Evolutionary conservation across 2,329 filamentous ascomycete species (phyloP), one percentile per base, ranked within the genome.

Genomic region (Teratosphaeria destructans): DNA sequence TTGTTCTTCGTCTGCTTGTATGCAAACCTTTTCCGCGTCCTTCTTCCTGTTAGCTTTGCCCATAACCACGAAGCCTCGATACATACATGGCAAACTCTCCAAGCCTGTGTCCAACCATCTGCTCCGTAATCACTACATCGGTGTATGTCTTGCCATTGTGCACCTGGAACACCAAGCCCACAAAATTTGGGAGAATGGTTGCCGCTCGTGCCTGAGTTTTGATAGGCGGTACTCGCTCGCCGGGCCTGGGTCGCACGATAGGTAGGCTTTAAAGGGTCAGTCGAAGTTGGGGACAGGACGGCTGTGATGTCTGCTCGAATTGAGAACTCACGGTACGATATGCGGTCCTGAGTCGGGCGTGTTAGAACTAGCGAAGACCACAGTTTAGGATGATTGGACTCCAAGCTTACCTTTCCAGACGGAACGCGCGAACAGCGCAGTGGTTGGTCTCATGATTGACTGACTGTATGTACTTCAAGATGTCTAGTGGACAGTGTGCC

Each of bases 21-120:
- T 32, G 77, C 78, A 74, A 88, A 88, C 52, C 78, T 77, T 75
- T 87, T 88, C 66, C 86, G 78, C 58, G 86, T 89, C 62, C 85
- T 88, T 11, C 27, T 10, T 54, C 32, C 58, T 27, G 56, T 55
- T 49, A 54, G 55, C n/a, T 14, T 6, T 53, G 27, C 16, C 55
- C 29, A 26, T 7, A 39, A 35, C 10, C 16, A 19, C 35, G 16
- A 11, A 26, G 8, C 56, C 2, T 43, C 5, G 12, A 26, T 23
- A 84, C 90, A 70, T 83, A 96, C 91, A 84, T 79, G 63, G 90
- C 86, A 74, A 96, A 96, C 77, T 96, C 92, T 68, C 92, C 92
- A 66, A 96, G 81, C 77, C 96, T 96, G 76, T 94, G 88, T 58
- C 92, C 92, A 56, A 96, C 92, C 92, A 96, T 96, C 70, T 96